Percentiles rank a stretch among this genome's conserved stretches.
These are phyloP conservation scores for Tephrocybe sp. DNA, from an alignment of 768 basidiomycete genomes.

Conservation along the genomic window DNA sequence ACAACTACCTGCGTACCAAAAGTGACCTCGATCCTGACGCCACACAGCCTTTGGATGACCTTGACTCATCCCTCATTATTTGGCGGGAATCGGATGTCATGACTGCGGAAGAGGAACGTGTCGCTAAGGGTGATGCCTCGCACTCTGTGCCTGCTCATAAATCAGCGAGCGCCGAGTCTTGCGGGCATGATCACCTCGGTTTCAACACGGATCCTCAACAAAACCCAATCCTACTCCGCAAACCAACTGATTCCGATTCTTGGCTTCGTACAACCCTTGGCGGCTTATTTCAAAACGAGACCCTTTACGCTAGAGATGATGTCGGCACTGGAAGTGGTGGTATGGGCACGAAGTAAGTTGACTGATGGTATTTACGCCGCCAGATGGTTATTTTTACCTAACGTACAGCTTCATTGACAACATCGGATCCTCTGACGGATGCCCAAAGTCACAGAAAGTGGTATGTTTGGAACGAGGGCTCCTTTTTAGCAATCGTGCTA, in stretches of 20 bases:
- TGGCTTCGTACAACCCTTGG: slow-evolving; percentile 46
- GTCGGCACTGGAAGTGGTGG: slow-evolving; percentile 50
- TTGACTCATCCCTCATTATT: slow-evolving; percentile 62
- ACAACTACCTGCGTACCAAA: slow-evolving; percentile 67
- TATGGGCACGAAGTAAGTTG: slow-evolving; percentile 54
- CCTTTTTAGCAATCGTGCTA: slow-evolving; percentile 1
- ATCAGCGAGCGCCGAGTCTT: slow-evolving; percentile 41
- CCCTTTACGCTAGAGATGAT: slow-evolving; percentile 51
- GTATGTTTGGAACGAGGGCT: slow-evolving; percentile 32
- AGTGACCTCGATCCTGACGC: slow-evolving; percentile 56
- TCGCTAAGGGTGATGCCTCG: slow-evolving; percentile 29
- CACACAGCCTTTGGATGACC: slow-evolving; percentile 34
- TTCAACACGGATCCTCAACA: slow-evolving; percentile 63
- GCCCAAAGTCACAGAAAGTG: slow-evolving; percentile 71
- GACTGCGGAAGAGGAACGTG: slow-evolving; percentile 48
- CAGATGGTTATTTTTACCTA: slow-evolving; percentile 1
- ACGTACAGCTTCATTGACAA: slow-evolving; percentile 57
- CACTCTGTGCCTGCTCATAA: slow-evolving; percentile 16
- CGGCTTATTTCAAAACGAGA: slow-evolving; percentile 30
- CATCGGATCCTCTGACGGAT: slow-evolving; percentile 72
- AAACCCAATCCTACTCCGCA: slow-evolving; percentile 47
- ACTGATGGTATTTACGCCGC: slow-evolving; percentile 3
- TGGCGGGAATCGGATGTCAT: slow-evolving; percentile 75
- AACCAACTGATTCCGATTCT: slow-evolving; percentile 23
- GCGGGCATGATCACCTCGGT: slow-evolving; percentile 68